Evolutionary conservation across 2,329 filamentous ascomycete genomes (phyloP), one percentile per base, ranked within the genome.

Genomic region (Aspergillus flavus): DNA sequence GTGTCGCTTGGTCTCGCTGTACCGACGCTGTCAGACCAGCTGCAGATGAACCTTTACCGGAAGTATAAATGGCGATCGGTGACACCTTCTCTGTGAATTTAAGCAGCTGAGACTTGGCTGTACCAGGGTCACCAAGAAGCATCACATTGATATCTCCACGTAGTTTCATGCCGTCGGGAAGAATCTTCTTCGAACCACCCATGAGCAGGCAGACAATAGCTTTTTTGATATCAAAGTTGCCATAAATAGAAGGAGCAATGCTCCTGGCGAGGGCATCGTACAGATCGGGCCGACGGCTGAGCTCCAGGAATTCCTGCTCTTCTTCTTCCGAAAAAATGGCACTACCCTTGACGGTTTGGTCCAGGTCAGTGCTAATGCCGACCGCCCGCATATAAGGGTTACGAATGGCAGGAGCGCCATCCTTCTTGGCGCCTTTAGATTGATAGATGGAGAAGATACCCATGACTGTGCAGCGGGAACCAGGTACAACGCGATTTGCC

Each of bases 381-480:
- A 97, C 92, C 0, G 95, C 93, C 66, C 95, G 88, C 14, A 99
- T 84, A 74, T 99, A 99, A 0, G 95, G 95, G 55, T 96, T 98
- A 68, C 95, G 88, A 71, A 99, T 97, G 10, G 95, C 95, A 3
- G 98, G 94, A 1, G 95, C 95, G 2, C 90, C 90, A 58, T 89
- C 89, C 70, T 90, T 91, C 78, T 94, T 96, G 48, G 87, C 90
- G 46, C 90, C 91, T 78, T 98, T 98, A 71, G 90, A 91, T 77
- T 97, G 93, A 78, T 97, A 99, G 73, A 98, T 98, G 34, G 94
- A 97, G 82, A 97, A 99, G 39, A 99, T 93, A 23, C 95, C 95
- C 87, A 95, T 98, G 21, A 99, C 86, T 3, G 93, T 96, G 77
- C 95, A 99, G 76, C 94, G 87, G 57, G 94, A 96, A 34, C 95